phyloP scores from a whole-genome alignment of 345 rosid species.

The Citrus sp. region DNA sequence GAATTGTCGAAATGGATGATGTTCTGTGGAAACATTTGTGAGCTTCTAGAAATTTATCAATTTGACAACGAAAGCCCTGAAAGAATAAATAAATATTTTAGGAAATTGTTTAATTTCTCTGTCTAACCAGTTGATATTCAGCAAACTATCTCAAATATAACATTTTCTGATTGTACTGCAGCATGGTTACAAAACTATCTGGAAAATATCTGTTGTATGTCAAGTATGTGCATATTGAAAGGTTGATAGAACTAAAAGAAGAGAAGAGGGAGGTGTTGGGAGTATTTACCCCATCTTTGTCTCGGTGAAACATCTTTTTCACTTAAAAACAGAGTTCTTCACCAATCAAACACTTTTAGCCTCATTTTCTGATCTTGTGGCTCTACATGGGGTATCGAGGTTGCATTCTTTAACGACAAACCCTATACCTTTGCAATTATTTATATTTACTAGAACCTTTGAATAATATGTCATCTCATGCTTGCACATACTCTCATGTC shows the following conservation, averaged over 20 bases:
- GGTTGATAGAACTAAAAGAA: background rate
- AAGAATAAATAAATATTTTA: background rate
- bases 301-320: background rate
- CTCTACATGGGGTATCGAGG: background rate
- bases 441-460: background rate
- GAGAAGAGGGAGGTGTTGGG: background rate
- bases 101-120: background rate
- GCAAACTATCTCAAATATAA: background rate
- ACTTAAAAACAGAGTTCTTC: slow-evolving; percentile 8
- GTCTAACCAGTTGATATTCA: background rate
- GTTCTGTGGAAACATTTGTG: background rate
- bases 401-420: background rate
- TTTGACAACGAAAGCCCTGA: background rate
- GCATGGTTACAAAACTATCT: background rate
- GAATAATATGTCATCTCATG: background rate
- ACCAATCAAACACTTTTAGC: background rate
- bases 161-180: background rate
- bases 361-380: background rate
- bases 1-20: background rate
- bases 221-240: background rate
- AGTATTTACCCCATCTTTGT: background rate
- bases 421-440: background rate
- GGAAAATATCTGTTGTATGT: background rate
- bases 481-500: background rate
- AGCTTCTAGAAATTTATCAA: background rate